Base-by-base conservation (phyloP, 129 eudicot species). In the Pulicaria dysenterica region DNA sequence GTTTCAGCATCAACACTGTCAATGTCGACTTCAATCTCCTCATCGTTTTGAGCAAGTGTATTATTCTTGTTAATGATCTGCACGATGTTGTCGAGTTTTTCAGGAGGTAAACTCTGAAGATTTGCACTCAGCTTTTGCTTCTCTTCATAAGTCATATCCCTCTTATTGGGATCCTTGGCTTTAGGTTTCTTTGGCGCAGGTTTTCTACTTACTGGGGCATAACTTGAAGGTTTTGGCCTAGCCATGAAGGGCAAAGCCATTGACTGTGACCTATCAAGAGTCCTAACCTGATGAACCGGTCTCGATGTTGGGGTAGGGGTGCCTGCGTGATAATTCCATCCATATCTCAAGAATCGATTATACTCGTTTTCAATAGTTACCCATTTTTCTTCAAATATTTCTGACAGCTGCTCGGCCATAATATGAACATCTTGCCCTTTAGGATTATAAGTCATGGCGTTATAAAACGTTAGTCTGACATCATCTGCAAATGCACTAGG, bases 61-160 rank as follows among this genome's bases (percentile, higher is more conserved):
- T 74, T 94, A 69, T 91, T 79, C 86, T 75, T 94, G 69, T 88
- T 85, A 44, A 90, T 94, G 64, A 94, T 94, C 83, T 85, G 91
- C 58, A 94, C 88, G 69, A 94, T 83, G 43, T 76, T 80, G 70
- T 90, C 96, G 16, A 94, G 91, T 84, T 94, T 90, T 48, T 94
- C 96, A 0, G 85, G 14, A 43, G 98, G 98, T 41, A 94, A 81
- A 63, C 56, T 82, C 83, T 94, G 95, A 60, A 94, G 98, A 70
- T 94, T 84, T 5, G 84, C 78, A 69, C 96, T 88, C 15, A 94
- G 93, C 82, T 74, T 94, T 77, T 86, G 88, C 85, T 86, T 94
- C 85, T 94, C 98, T 59, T 90, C 97, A 45, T 58, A 86, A 0
- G 96, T 90, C 98, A 94, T 94, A 73, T 88, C 87, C 84, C 98